Base-by-base conservation (phyloP, 768 basidiomycete genomes). In the Jaapia argillacea region DNA sequence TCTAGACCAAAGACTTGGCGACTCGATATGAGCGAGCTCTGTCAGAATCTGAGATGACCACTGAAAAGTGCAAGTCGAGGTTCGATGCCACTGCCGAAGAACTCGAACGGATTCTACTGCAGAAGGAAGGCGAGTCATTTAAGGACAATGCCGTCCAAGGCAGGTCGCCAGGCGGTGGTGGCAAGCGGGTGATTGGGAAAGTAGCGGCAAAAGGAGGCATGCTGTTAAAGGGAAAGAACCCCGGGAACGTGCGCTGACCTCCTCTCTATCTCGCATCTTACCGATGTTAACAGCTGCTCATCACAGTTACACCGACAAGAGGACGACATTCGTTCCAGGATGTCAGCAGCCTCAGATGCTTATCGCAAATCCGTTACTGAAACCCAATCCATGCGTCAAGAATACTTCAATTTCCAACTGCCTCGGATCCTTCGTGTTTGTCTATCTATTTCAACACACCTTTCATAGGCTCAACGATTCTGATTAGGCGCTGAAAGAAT, bases 391-490 rank as follows among this genome's bases (percentile, higher is more conserved):
- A 79, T 89, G 66, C 75, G 93, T 48, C 93, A 97, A 60, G 96
- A 99, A 57, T 98, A 97, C 60, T 99, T 96, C 64, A 94, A 97
- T 60, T 86, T 94, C 56, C 94, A 97, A 55, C 66, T 97, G 31
- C 96, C 96, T 43, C 83, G 91, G 51, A 87, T 97, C 45, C 63
- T 99, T 28, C 75, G 96, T 41, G 92, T 93, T 58, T 57, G 86
- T 72, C 24, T 28, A 21, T 26, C n/a, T 24, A 6, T 24, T n/a
- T 41, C 42, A 23, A 7, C 16, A n/a, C 25, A 33, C 16, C 28
- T 10, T 10, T 33, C 16, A 10, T 10, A 16, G 28, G 46, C 16
- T 24, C 27, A 24, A 25, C 23, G 20, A 21, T 25, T 22, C 35
- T 7, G 22, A 18, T 50, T 54, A 91, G 89, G 75, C 86, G 18